These are phyloP conservation scores for Vitellaria paradoxa DNA, from an alignment of 179 eudicot genomes.

Conservation along the genomic window DNA sequence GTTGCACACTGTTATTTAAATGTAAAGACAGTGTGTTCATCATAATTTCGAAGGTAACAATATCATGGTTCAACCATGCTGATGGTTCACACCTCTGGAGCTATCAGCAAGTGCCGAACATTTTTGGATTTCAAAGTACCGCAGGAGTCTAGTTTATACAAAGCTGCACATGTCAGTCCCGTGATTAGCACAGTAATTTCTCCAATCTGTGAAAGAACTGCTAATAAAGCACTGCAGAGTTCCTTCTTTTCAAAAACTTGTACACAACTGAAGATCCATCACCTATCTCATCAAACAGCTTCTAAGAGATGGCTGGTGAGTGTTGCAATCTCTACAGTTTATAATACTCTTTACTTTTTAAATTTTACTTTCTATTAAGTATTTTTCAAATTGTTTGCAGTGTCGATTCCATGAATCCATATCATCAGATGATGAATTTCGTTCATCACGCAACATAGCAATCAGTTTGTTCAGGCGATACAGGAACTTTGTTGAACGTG, in stretches of 20 bases:
- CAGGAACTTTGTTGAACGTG: slow-evolving; percentile 76
- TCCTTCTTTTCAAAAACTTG: slow-evolving; percentile 40
- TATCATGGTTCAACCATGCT: slow-evolving; percentile 77
- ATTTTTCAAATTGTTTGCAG: slow-evolving; percentile 33
- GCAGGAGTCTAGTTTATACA: slow-evolving; percentile 33
- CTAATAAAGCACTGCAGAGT: slow-evolving; percentile 32
- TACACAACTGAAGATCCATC: slow-evolving; percentile 33
- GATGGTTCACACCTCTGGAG: slow-evolving; percentile 36
- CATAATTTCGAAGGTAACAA: slow-evolving; percentile 24
- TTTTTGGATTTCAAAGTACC: slow-evolving; percentile 28
- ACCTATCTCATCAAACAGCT: slow-evolving; percentile 41
- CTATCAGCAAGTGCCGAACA: slow-evolving; percentile 36
- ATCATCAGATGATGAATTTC: slow-evolving; percentile 83
- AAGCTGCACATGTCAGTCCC: slow-evolving; percentile 30
- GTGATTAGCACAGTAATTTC: slow-evolving; percentile 26
- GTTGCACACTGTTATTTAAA: not conserved
- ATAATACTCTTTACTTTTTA: not conserved
- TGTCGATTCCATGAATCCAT: slow-evolving; percentile 54
- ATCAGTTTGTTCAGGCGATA: slow-evolving; percentile 84
- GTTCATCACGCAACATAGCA: slow-evolving; percentile 92
- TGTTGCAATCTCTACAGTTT: not conserved
- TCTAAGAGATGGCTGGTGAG: slow-evolving; percentile 73
- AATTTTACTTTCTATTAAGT: not conserved
- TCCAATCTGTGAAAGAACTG: slow-evolving; percentile 28
- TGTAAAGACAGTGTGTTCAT: not conserved